phyloP scores from a whole-genome alignment of 257 asterid genomes.

The Avicennia marina region DNA sequence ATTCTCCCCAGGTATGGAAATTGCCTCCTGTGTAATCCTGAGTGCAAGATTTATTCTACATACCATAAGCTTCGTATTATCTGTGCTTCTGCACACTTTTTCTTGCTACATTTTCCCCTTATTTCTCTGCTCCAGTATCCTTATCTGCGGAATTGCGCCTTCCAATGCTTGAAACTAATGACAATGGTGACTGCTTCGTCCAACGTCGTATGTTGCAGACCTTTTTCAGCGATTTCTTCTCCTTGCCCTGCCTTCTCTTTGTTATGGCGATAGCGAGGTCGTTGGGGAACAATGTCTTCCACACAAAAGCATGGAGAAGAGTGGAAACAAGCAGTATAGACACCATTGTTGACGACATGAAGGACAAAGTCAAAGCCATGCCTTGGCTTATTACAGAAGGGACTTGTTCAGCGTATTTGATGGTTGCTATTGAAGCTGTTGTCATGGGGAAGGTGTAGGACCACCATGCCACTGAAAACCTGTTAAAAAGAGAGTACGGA shows the following conservation, averaged over 20 bases:
- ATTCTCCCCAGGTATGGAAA: too few relatives aligned
- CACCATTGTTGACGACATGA: slow-evolving; percentile 84
- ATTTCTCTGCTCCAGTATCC: too few relatives aligned
- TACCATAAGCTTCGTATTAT: too few relatives aligned
- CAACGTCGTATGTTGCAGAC: slow-evolving; percentile 50
- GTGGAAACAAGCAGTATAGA: slow-evolving; percentile 59
- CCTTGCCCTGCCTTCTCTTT: slow-evolving; percentile 40
- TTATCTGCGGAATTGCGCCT: slow-evolving; percentile 19
- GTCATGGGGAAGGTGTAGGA: slow-evolving; percentile 97
- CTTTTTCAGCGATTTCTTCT: slow-evolving; percentile 55
- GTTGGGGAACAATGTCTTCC: slow-evolving; percentile 80
- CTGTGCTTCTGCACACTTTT: too few relatives aligned
- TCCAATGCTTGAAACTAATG: slow-evolving; percentile 41
- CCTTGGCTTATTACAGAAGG: slow-evolving; percentile 52
- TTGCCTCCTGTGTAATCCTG: too few relatives aligned
- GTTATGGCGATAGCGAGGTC: slow-evolving; percentile 94
- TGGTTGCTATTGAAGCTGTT: slow-evolving; percentile 83
- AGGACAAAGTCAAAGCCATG: slow-evolving; percentile 57
- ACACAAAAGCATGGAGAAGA: slow-evolving; percentile 71
- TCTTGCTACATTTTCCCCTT: too few relatives aligned
- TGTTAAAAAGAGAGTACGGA: slow-evolving; percentile 18
- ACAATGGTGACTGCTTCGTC: slow-evolving; percentile 62
- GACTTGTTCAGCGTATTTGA: slow-evolving; percentile 78
- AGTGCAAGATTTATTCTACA: too few relatives aligned
- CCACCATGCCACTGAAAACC: slow-evolving; percentile 99